Evolutionary conservation across 306 rosid genomes (phyloP).

Genomic region (Rubus parviflorus): DNA sequence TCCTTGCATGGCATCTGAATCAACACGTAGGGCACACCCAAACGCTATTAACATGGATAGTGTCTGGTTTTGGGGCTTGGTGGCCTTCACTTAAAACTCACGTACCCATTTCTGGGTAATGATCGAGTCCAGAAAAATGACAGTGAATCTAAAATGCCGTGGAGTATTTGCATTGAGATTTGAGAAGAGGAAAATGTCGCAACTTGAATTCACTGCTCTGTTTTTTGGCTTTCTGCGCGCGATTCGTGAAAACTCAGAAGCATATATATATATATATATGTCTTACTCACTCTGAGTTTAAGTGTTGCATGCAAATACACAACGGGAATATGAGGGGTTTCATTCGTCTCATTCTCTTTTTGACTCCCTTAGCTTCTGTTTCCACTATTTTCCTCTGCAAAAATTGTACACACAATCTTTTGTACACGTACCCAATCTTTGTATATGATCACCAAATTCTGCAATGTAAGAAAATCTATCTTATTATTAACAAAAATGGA

Average conservation of each 20-base stretch:
- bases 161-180: background rate
- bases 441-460: background rate
- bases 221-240: background rate
- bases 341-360: background rate
- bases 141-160: background rate
- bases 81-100: background rate
- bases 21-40: background rate
- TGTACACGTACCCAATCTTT: background rate
- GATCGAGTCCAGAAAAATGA: background rate
- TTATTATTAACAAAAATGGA: background rate
- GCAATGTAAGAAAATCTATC: background rate
- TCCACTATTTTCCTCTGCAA: background rate
- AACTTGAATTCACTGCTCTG: background rate
- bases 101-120: background rate
- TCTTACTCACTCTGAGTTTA: background rate
- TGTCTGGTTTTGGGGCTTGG: constrained; percentile 1
- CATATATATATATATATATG: too few species aligned
- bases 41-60: background rate
- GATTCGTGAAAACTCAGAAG: background rate
- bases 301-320: constrained; percentile 1
- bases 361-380: background rate
- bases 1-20: background rate
- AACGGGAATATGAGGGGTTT: background rate
- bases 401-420: background rate
- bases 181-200: background rate